Conservation (phyloP, 1,139 yeast genomes). For the Hansenula anomala region DNA sequence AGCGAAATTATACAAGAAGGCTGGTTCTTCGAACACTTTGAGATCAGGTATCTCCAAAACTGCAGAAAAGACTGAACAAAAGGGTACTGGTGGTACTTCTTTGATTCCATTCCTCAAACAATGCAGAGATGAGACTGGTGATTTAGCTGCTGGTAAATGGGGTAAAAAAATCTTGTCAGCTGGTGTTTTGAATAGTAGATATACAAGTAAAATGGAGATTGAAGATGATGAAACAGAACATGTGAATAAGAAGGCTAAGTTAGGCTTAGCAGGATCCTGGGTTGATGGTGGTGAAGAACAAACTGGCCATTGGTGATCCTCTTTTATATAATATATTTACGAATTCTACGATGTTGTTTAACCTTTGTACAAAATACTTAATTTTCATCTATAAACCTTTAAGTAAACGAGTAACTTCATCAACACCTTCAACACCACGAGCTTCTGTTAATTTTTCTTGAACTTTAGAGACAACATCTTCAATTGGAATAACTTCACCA, state of each 20-base stretch:
- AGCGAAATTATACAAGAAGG: slow-evolving; percentile 48
- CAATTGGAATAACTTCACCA: slow-evolving; percentile 71
- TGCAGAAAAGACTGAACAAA: slow-evolving; percentile 42
- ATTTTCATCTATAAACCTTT: slow-evolving; percentile 40
- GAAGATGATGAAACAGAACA: slow-evolving; percentile 2
- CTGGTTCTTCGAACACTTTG: slow-evolving; percentile 47
- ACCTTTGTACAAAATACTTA: background rate
- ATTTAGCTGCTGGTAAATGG: slow-evolving; percentile 87
- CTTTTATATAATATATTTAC: too few species aligned
- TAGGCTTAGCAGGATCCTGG: slow-evolving; percentile 24
- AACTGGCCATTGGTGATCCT: slow-evolving; percentile 24
- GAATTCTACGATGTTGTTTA: too few species aligned
- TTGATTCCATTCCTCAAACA: slow-evolving; percentile 88
- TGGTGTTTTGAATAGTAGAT: slow-evolving; percentile 36
- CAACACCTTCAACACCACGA: slow-evolving; percentile 34
- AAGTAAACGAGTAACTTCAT: slow-evolving; percentile 55
- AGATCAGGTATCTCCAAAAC: slow-evolving; percentile 50
- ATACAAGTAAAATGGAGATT: background rate
- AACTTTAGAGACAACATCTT: slow-evolving; percentile 53
- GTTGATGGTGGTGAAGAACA: slow-evolving; percentile 12
- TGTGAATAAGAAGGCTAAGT: slow-evolving; percentile 13
- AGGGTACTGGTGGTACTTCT: slow-evolving; percentile 95
- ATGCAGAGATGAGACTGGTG: slow-evolving; percentile 94
- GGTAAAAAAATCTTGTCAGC: slow-evolving; percentile 71
- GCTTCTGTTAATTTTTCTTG: slow-evolving; percentile 43